phyloP scores from a whole-genome alignment of 2,329 filamentous ascomycete species.

The Sarocladium kiliense region DNA sequence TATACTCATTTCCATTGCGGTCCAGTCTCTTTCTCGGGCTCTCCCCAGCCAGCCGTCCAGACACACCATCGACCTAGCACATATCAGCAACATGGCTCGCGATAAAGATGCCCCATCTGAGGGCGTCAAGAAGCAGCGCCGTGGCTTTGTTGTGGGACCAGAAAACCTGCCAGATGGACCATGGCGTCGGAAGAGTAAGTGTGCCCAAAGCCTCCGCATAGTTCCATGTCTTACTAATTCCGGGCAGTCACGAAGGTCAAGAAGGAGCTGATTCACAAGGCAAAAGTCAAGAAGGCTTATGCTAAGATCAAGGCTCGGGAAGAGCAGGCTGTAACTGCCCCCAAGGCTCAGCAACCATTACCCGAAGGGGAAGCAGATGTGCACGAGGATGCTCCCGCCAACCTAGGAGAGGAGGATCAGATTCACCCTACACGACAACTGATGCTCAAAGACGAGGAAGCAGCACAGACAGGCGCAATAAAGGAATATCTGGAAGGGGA shows the following conservation, averaged over 20 bases:
- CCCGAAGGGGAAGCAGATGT: conserved; percentile 13
- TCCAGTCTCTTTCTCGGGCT: too few species aligned
- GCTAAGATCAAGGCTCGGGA: conserved; percentile 69
- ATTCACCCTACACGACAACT: conserved; percentile 34
- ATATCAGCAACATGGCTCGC: conserved; percentile 15
- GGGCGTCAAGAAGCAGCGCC: conserved; percentile 46
- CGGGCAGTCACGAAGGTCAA: conserved; percentile 79
- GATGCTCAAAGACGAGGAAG: conserved; percentile 34
- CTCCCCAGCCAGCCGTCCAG: too few species aligned
- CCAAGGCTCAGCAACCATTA: conserved; percentile 14
- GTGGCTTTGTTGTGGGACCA: conserved; percentile 82
- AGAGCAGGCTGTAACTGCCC: conserved; percentile 16
- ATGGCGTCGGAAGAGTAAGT: conserved; percentile 68
- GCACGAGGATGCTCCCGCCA: conserved; percentile 13
- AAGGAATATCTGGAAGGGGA: not conserved
- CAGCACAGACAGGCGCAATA: conserved; percentile 24
- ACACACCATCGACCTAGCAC: not conserved
- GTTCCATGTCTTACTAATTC: not conserved
- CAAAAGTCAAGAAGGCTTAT: conserved; percentile 89
- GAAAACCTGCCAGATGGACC: conserved; percentile 87
- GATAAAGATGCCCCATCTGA: conserved; percentile 24
- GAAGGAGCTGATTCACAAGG: conserved; percentile 80
- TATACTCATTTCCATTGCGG: too few species aligned
- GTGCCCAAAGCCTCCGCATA: not conserved
- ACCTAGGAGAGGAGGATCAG: conserved; percentile 16